Conservation (phyloP, 2,329 filamentous ascomycete species). For the Xenoacremonium recifei region DNA sequence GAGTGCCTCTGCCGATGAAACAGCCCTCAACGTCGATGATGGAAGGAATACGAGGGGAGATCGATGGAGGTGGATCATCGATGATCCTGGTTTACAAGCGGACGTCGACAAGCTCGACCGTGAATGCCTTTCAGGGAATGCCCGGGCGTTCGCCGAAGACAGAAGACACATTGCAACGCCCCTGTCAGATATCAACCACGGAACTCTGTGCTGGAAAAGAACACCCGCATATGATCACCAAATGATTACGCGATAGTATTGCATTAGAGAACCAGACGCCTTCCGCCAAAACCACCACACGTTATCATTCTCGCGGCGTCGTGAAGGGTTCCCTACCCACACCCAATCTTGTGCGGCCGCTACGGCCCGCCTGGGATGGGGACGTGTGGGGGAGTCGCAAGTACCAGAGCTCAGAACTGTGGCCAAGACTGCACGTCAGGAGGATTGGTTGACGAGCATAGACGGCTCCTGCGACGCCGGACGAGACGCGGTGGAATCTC, state of each 20-base stretch:
- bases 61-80: too few relatives aligned
- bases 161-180: background rate
- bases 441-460: conserved; percentile 11
- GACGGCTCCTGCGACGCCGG: conserved; percentile 8
- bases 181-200: background rate
- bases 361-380: conserved; percentile 26
- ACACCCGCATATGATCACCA: conserved; percentile 17
- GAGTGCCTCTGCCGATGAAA: too few relatives aligned
- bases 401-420: conserved; percentile 11
- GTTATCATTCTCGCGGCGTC: conserved; percentile 12
- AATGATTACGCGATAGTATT: conserved; percentile 16
- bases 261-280: conserved; percentile 8
- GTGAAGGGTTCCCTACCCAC: conserved; percentile 16
- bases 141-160: too few relatives aligned
- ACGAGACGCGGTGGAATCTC: too few relatives aligned
- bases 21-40: too few relatives aligned
- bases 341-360: conserved; percentile 20
- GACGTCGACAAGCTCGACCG: too few relatives aligned
- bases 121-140: too few relatives aligned
- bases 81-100: too few relatives aligned
- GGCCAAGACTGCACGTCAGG: conserved; percentile 16
- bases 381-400: conserved; percentile 18
- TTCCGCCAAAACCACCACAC: conserved; percentile 10
- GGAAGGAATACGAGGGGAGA: too few relatives aligned
- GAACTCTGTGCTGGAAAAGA: conserved; percentile 3